phyloP scores from a whole-genome alignment of 352 stramenopile genomes.

The Phytopythium ostracodes region DNA sequence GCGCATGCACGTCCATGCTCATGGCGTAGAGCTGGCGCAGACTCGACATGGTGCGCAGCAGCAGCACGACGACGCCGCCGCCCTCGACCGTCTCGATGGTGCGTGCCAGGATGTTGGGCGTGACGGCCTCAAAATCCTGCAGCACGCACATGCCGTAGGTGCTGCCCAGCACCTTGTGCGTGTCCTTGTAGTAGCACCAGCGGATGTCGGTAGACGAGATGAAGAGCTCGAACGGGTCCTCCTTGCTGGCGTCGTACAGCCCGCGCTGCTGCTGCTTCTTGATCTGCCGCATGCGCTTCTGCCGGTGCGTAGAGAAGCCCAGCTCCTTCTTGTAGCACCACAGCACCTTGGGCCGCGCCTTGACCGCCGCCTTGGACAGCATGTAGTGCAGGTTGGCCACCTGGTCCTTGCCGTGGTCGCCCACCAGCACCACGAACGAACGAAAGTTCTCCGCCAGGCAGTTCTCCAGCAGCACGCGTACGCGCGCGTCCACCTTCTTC shows the following conservation, averaged over 20 bases:
- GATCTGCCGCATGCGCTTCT: constrained; percentile 93
- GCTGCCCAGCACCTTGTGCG: constrained; percentile 97
- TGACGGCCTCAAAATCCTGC: constrained; percentile 99
- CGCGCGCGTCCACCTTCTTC: constrained; percentile 98
- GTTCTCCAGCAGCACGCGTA: constrained; percentile 97
- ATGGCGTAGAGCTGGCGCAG: constrained; percentile 99
- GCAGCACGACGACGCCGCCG: constrained; percentile 96
- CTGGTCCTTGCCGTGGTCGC: constrained; percentile 99
- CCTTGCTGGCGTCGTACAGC: constrained; percentile 89
- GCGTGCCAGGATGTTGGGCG: constrained; percentile 98
- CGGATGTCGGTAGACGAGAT: constrained; percentile 97
- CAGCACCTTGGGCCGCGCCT: constrained; percentile 94
- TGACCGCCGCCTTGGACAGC: constrained; percentile 93
- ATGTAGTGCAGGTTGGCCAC: constrained; percentile 99
- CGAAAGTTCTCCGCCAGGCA: constrained; percentile 96
- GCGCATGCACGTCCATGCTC: constrained; percentile 95
- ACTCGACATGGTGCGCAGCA: constrained; percentile 97
- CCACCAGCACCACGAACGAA: constrained; percentile 97
- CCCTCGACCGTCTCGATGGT: constrained; percentile 99
- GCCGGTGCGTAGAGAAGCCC: constrained; percentile 97
- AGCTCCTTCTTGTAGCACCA: constrained; percentile 99
- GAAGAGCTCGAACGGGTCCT: constrained; percentile 99
- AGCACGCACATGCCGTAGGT: constrained; percentile 99
- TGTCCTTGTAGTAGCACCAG: constrained; percentile 99
- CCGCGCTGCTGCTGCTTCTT: constrained; percentile 94